Conservation (phyloP, 169 alveolate species). For the Eimeria falciformis region DNA sequence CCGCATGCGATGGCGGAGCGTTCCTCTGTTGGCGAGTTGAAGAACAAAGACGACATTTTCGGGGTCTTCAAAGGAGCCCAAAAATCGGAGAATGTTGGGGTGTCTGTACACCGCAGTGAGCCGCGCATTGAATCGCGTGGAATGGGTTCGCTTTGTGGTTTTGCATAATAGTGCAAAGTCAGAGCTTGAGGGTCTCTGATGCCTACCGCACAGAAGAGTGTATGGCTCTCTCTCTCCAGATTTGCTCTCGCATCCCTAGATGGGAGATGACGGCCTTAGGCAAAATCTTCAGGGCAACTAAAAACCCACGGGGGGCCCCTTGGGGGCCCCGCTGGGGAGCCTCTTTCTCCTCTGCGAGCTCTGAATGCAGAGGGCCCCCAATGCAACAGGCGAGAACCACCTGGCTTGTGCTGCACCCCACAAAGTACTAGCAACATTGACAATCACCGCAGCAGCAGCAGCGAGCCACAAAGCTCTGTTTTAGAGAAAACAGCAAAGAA, state of each 20-base stretch:
- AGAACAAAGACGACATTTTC: conserved; percentile 31
- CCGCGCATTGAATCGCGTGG: neutral
- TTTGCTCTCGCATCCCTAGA: conserved; percentile 25
- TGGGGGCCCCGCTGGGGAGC: neutral
- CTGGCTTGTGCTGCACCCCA: conserved; percentile 33
- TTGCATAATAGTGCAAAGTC: no score
- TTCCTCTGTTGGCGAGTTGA: conserved; percentile 50
- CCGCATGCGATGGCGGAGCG: conserved; percentile 52
- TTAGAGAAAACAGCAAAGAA: no score
- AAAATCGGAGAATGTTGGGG: conserved; percentile 53
- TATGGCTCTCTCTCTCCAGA: conserved; percentile 18
- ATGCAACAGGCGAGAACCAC: conserved; percentile 55
- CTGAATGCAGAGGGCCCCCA: conserved; percentile 32
- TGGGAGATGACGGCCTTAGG: neutral
- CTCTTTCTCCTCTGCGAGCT: neutral
- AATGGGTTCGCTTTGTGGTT: neutral
- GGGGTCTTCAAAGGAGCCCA: conserved; percentile 38
- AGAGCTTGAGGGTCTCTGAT: neutral
- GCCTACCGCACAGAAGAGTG: neutral
- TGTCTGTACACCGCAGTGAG: conserved; percentile 28
- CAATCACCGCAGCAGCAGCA: neutral
- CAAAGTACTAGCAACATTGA: neutral
- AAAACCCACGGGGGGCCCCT: neutral
- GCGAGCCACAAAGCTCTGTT: neutral
- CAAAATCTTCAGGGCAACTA: conserved; percentile 15